These are phyloP conservation scores for Schwanniomyces etchellsii DNA, from an alignment of 1,139 yeast species.

Conservation along the genomic window DNA sequence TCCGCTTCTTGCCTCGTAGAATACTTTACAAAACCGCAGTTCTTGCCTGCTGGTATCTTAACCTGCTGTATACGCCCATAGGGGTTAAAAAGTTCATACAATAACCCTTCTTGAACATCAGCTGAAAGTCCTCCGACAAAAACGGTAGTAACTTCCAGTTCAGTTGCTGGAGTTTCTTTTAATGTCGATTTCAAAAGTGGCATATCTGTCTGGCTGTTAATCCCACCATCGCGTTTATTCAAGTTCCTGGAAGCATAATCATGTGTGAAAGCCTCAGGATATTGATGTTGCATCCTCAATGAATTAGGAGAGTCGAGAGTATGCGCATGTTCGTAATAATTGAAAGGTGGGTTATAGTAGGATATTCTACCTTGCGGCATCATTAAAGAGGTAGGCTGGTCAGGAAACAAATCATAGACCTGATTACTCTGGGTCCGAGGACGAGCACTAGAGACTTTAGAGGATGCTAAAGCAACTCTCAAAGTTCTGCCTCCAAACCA, in stretches of 20 bases:
- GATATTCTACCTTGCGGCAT: constrained; percentile 6
- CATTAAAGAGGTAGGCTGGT: constrained; percentile 1
- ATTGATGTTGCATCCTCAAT: constrained; percentile 4
- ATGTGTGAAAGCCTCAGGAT: neutral
- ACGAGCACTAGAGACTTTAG: constrained; percentile 25
- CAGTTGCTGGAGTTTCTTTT: constrained; percentile 16
- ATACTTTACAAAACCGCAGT: constrained; percentile 90
- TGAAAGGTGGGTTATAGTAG: constrained; percentile 9
- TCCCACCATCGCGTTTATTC: too few species aligned
- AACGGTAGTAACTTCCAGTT: constrained; percentile 87
- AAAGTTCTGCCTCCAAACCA: constrained; percentile 72
- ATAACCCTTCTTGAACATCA: constrained; percentile 69
- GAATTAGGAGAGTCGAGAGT: constrained; percentile 7
- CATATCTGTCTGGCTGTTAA: too few species aligned
- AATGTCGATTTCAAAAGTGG: constrained; percentile 52
- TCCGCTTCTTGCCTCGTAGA: constrained; percentile 79
- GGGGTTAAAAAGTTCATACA: constrained; percentile 69
- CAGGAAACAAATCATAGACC: neutral
- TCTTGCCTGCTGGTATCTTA: constrained; percentile 86
- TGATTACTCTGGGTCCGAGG: neutral
- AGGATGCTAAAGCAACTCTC: constrained; percentile 67
- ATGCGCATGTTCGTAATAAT: constrained; percentile 9
- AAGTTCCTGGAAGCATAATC: neutral
- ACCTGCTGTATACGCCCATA: constrained; percentile 84
- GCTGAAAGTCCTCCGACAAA: constrained; percentile 86